Conservation (phyloP, 2,329 filamentous ascomycete genomes). For the Coleophoma crateriformis region DNA sequence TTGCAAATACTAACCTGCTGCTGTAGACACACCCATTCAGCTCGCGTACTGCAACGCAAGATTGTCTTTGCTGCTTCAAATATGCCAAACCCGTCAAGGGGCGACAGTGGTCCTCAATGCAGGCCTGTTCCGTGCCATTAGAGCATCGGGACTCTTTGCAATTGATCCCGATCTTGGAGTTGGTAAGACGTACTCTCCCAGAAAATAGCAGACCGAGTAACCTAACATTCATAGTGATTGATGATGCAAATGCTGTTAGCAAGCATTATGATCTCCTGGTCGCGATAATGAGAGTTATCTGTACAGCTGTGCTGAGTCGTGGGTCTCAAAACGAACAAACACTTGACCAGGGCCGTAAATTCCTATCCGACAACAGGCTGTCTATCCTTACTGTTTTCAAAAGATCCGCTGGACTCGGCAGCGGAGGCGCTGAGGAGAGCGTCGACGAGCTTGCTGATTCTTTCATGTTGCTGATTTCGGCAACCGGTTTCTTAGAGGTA, state of each 20-base stretch:
- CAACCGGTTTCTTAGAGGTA: constrained; percentile 84
- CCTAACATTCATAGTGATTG: constrained; percentile 20
- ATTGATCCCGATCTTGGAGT: constrained; percentile 91
- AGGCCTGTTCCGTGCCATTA: constrained; percentile 77
- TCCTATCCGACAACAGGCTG: constrained; percentile 76
- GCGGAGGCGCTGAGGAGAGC: constrained; percentile 45
- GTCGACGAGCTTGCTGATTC: constrained; percentile 77
- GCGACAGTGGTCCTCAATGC: constrained; percentile 84
- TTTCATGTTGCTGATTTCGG: constrained; percentile 75
- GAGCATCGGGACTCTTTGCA: constrained; percentile 77
- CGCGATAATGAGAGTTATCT: constrained; percentile 74
- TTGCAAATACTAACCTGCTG: too few relatives aligned
- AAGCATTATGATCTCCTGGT: constrained; percentile 69
- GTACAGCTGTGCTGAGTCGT: constrained; percentile 73
- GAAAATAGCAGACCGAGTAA: neutral
- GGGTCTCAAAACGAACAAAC: constrained; percentile 74
- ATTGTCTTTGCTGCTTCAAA: constrained; percentile 74
- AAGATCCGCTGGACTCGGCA: constrained; percentile 73
- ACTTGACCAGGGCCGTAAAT: constrained; percentile 68
- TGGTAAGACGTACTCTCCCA: constrained; percentile 32
- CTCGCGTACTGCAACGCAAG: constrained; percentile 58
- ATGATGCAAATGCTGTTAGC: constrained; percentile 18
- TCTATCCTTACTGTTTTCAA: constrained; percentile 89
- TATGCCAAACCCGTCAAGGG: constrained; percentile 79
- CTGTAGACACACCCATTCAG: constrained; percentile 18